These are phyloP conservation scores for Podospora pseudocomata DNA, from an alignment of 495 filamentous ascomycete genomes.

Conservation along the genomic window DNA sequence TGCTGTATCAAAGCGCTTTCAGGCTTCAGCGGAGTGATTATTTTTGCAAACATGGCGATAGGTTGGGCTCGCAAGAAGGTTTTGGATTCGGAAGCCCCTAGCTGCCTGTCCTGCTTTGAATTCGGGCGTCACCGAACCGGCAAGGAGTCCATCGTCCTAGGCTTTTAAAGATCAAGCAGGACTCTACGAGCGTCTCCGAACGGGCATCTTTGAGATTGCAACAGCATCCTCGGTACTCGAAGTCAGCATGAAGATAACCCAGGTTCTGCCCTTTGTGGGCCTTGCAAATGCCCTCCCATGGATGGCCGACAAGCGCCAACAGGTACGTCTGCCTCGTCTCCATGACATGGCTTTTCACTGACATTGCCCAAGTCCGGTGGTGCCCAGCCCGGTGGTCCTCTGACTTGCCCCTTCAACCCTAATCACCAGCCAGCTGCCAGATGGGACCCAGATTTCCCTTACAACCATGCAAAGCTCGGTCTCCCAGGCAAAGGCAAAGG, in stretches of 20 bases:
- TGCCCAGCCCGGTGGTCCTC: slow-evolving; percentile 12
- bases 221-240: no score
- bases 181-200: no score
- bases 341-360: no score
- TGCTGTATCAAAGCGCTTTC: not conserved
- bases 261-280: slow-evolving; percentile 7
- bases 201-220: no score
- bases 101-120: not conserved
- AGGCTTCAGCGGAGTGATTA: not conserved
- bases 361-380: not conserved
- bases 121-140: not conserved
- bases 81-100: not conserved
- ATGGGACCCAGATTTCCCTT: slow-evolving; percentile 7
- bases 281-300: slow-evolving; percentile 7
- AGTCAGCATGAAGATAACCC: not conserved
- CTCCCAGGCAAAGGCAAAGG: slow-evolving; percentile 13
- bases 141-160: no score
- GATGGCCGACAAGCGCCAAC: slow-evolving; percentile 14
- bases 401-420: slow-evolving; percentile 13
- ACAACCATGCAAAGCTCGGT: slow-evolving; percentile 8
- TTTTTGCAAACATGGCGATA: not conserved
- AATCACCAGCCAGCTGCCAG: slow-evolving; percentile 1
- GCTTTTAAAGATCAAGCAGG: no score
- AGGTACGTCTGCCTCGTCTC: slow-evolving; percentile 1
- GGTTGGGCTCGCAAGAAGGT: not conserved